Base-by-base conservation (phyloP, 495 filamentous ascomycete species). In the Aspergillus conjunctus region DNA sequence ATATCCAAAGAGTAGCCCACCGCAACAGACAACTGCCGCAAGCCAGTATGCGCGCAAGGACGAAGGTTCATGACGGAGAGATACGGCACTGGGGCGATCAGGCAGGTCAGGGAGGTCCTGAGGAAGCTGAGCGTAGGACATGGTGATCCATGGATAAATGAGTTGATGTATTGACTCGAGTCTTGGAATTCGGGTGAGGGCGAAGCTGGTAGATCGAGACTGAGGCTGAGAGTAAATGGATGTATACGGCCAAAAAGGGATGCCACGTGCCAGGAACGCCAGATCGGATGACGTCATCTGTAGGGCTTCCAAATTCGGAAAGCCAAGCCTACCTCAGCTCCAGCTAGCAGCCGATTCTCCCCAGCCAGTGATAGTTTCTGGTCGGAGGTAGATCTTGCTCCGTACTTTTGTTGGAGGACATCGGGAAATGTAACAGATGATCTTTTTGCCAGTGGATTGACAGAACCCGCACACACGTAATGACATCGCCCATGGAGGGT, bases 11-110 rank as follows among this genome's bases (percentile, higher is more conserved):
- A 79, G 59, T 3, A 74, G 66, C 10, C 75, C 75, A n/a, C 77
- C 77, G 62, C 73, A 78, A 51, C 77, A 79, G 4, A 78, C 68
- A 4, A 84, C 76, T 4, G 70, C 68, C 14, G 80, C 80, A 8
- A 86, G 73, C 76, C 77, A 85, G 66, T 83, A 86, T 12, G 80
- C 80, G 50, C 82, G 74, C 41, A 79, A 68, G 18, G 59, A 5
- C 34, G 46, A 59, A 48, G 46, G 51, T 51, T 30, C 49, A 39
- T 50, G 54, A 30, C 49, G 18, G 55, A 15, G 20, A 32, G 46
- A 54, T 20, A 21, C 22, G 45, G 18, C 10, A 17, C 18, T 18
- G 4, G 21, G 26, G 15, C n/a, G 48, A 32, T 18, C 17, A 10
- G 44, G 22, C 7, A n/a, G 39, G 33, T 43, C 56, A 33, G 45